These are phyloP conservation scores for Rhodomyrtus tomentosa DNA, from an alignment of 345 rosid genomes.

Conservation along the genomic window DNA sequence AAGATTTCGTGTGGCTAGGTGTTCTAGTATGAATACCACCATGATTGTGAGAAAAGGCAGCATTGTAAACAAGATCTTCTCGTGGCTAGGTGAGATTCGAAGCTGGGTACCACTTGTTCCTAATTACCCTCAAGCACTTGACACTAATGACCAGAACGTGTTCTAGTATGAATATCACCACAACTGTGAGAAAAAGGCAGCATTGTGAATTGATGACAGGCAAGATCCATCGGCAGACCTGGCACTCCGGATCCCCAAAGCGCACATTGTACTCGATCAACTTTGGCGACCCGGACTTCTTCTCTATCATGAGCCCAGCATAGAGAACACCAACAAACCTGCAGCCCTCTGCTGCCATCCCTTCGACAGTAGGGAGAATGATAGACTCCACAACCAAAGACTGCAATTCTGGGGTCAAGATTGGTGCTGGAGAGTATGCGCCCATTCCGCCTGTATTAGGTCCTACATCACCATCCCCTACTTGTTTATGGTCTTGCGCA, in stretches of 20 bases:
- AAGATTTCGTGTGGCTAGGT: background rate
- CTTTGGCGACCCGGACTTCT: constrained; percentile 85
- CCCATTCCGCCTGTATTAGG: constrained; percentile 98
- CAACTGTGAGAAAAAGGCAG: background rate
- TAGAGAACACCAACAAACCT: constrained; percentile 82
- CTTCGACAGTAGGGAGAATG: constrained; percentile 79
- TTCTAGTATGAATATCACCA: background rate
- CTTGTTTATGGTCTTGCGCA: constrained; percentile 93
- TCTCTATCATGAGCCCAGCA: constrained; percentile 94
- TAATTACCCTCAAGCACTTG: background rate
- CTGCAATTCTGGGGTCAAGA: constrained; percentile 60
- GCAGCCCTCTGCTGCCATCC: constrained; percentile 88
- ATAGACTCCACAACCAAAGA: constrained; percentile 76
- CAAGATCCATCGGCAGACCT: constrained; percentile 28
- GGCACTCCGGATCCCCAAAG: constrained; percentile 98
- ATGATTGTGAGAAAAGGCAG: too few relatives aligned
- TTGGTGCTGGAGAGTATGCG: constrained; percentile 86
- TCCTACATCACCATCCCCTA: constrained; percentile 92
- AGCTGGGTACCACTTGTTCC: background rate
- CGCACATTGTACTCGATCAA: constrained; percentile 94
- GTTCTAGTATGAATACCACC: too few relatives aligned
- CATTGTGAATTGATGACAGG: background rate
- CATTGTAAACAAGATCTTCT: background rate
- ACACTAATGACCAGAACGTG: background rate
- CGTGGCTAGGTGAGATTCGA: background rate